Base-by-base conservation (phyloP, 768 basidiomycete genomes). In the Leccinum olivaceopallidum region DNA sequence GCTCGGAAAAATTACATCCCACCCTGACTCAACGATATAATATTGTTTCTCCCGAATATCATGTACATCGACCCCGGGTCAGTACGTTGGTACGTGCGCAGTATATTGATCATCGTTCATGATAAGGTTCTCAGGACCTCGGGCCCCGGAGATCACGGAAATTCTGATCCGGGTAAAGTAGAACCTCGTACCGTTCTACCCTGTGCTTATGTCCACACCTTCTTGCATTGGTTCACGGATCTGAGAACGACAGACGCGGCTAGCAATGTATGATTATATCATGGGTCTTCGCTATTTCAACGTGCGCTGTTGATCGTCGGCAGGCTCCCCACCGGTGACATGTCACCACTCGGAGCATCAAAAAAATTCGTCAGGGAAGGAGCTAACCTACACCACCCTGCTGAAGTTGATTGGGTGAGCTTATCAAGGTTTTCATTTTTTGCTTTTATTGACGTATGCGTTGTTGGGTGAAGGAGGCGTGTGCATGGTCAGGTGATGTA, bases 381-480 rank as follows among this genome's bases (percentile, higher is more conserved):
- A 28, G 10, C n/a, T 3, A 13, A 14, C n/a, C 32, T 28, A 26
- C 8, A 7, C 14, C 6, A 32, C 34, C 34, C 22, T 59, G 18
- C 48, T 55, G 37, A 36, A 24, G 24, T 28, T 44, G 53, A 44
- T 64, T 18, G 12, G 28, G 24, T 30, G 42, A 32, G 48, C 32
- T 47, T 32, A 56, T 47, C 57, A 36, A 56, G n/a, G 53, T 59
- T 59, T 57, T 8, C 1, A 24, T 42, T n/a, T 37, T 42, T 42
- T 10, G 18, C 18, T 42, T 18, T 42, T 10, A 42, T 30, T 53
- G 54, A 50, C n/a, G 30, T 26, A 22, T 44, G 13, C 10, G 14
- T 26, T 10, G 24, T 44, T 32, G 18, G 28, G 53, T 42, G 37
- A 42, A 54, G 47, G 16, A 65, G 63, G 63, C 48, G 47, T 60